Evolutionary conservation across 305 asterid species (phyloP).

Genomic region (Solanum aculeatissimum): DNA sequence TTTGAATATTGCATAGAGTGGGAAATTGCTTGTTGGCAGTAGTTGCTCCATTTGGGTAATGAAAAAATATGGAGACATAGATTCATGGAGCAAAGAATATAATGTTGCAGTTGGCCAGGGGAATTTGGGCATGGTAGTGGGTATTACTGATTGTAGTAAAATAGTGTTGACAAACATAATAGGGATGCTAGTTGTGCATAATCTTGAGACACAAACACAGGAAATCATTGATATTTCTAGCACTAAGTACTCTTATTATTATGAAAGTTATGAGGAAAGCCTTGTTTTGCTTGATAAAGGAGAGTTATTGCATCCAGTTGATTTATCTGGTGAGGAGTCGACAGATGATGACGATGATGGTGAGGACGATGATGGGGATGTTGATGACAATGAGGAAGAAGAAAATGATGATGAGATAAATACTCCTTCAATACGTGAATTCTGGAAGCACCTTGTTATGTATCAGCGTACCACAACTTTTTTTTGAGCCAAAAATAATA

Average conservation of each 20-base stretch:
- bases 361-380: not conserved
- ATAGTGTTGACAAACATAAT: not conserved
- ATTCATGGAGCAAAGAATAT: not conserved
- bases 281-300: too few relatives aligned
- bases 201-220: not conserved
- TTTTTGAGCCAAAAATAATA: not conserved
- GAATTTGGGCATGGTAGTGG: not conserved
- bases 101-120: not conserved
- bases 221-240: not conserved
- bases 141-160: not conserved
- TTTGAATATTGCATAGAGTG: not conserved
- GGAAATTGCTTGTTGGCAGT: conserved; percentile 8
- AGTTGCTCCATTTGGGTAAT: conserved; percentile 21
- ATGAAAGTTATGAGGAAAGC: not conserved
- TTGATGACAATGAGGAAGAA: too few relatives aligned
- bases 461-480: conserved; percentile 6
- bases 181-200: conserved; percentile 2
- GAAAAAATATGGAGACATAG: conserved; percentile 15
- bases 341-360: not conserved
- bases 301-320: not conserved
- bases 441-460: conserved; percentile 11
- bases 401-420: too few relatives aligned
- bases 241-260: conserved; percentile 6
- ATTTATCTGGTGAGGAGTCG: not conserved
- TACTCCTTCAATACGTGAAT: not conserved